These are phyloP conservation scores for Penicillium fimorum DNA, from an alignment of 495 filamentous ascomycete genomes.

Conservation along the genomic window DNA sequence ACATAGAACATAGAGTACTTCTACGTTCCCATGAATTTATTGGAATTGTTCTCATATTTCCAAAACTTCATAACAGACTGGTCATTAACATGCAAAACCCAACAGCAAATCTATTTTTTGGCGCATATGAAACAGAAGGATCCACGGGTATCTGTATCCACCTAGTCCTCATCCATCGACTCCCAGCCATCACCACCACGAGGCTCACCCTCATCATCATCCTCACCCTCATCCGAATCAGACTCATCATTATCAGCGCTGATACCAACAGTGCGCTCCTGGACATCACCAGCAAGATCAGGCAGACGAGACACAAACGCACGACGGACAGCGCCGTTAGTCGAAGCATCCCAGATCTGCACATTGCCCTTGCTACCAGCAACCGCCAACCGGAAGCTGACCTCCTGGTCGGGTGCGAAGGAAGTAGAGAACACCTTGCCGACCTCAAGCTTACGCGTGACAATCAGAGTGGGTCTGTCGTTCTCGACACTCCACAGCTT, in stretches of 20 bases:
- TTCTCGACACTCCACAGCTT: conserved; percentile 93
- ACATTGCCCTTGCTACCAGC: conserved; percentile 93
- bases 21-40: neutral
- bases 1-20: too few species aligned
- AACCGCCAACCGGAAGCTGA: conserved; percentile 87
- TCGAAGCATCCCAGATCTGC: conserved; percentile 95
- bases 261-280: conserved; percentile 75
- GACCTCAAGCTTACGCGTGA: conserved; percentile 85
- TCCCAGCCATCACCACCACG: conserved; percentile 66
- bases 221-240: conserved; percentile 60
- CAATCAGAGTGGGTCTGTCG: conserved; percentile 78
- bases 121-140: conserved; percentile 20
- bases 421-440: conserved; percentile 89
- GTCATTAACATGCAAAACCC: conserved; percentile 15
- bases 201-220: conserved; percentile 44
- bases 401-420: conserved; percentile 86
- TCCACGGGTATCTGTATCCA: conserved; percentile 29
- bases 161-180: conserved; percentile 84
- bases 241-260: conserved; percentile 63
- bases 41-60: conserved; percentile 5
- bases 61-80: conserved; percentile 10
- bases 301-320: conserved; percentile 75
- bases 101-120: conserved; percentile 29
- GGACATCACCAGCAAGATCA: conserved; percentile 56
- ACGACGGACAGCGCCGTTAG: conserved; percentile 83